Conservation (phyloP, 345 rosid genomes). For the Limnanthes douglasii region DNA sequence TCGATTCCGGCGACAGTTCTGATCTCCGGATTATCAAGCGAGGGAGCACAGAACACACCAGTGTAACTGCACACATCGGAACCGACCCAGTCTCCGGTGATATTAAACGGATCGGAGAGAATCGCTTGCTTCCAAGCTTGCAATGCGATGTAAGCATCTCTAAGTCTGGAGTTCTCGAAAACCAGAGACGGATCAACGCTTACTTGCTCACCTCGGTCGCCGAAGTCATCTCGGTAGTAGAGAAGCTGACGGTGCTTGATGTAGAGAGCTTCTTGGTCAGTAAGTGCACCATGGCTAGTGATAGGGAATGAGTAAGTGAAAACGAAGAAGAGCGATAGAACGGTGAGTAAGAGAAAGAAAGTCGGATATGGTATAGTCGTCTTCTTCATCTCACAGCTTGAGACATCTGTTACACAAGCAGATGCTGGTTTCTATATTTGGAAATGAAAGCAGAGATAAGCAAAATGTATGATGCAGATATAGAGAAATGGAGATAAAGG, state of each 20-base stretch:
- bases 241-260: constrained; percentile 82
- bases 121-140: constrained; percentile 88
- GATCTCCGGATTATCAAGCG: constrained; percentile 39
- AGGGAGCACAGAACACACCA: constrained; percentile 45
- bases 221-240: constrained; percentile 73
- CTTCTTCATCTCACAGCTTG: constrained; percentile 74
- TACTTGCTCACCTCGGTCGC: constrained; percentile 70
- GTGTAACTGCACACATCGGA: constrained; percentile 49
- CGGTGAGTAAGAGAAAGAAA: constrained; percentile 13
- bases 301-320: constrained; percentile 14
- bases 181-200: constrained; percentile 55
- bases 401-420: constrained; percentile 42
- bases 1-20: constrained; percentile 77
- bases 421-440: constrained; percentile 3
- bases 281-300: constrained; percentile 36
- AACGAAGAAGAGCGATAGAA: constrained; percentile 4
- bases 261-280: constrained; percentile 37
- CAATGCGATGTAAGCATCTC: constrained; percentile 60
- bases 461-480: constrained; percentile 4
- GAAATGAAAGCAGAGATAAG: not conserved
- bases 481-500: constrained; percentile 9
- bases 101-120: constrained; percentile 61
- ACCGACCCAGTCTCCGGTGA: constrained; percentile 54
- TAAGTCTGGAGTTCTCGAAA: constrained; percentile 45
- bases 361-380: constrained; percentile 15